Conservation (phyloP, 2,329 filamentous ascomycete species). For the Fusarium mundagurra region DNA sequence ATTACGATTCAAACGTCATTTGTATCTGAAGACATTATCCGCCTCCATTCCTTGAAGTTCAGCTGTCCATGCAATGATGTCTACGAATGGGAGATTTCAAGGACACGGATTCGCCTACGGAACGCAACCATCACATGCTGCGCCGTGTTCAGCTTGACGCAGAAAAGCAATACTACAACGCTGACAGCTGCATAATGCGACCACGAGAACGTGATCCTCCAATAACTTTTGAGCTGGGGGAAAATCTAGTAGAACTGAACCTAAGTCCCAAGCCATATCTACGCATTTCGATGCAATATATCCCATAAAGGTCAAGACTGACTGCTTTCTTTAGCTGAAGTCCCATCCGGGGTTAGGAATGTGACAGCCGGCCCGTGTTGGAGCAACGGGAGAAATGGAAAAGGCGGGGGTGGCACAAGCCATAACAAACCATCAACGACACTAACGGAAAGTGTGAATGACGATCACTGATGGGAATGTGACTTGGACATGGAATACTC, state of each 20-base stretch:
- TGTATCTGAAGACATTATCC: neutral
- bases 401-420: neutral
- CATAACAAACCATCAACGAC: neutral
- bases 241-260: neutral
- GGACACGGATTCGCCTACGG: neutral
- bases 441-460: neutral
- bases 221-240: neutral
- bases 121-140: neutral
- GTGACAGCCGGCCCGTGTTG: neutral
- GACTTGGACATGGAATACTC: neutral
- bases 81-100: neutral
- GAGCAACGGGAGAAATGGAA: neutral
- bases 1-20: neutral
- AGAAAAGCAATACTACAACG: neutral
- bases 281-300: neutral
- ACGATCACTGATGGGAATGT: neutral
- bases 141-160: neutral
- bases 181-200: neutral
- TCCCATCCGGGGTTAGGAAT: neutral
- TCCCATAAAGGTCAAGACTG: neutral
- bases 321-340: neutral
- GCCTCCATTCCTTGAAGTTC: neutral
- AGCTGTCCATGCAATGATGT: neutral
- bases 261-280: neutral
- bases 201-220: neutral